Evolutionary conservation across 169 alveolate species (phyloP), one percentile per base, ranked within the genome.

Genomic region (Cryptosporidium ryanae): DNA sequence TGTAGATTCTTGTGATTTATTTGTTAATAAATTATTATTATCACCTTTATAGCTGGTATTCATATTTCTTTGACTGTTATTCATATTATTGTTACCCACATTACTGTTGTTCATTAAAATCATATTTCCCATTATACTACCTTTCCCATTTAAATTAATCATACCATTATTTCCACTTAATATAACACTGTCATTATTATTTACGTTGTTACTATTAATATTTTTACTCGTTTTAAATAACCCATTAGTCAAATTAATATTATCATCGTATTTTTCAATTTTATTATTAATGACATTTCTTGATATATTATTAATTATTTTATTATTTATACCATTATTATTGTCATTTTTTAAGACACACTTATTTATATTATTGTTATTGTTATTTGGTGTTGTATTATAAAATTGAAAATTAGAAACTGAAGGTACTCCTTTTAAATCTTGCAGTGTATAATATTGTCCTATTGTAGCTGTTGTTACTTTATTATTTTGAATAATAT

Each of bases 361-460:
- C 61, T 54, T 23, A 65, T 13, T 13, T 31, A 48, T 38, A 23
- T 25, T 0, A 31, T 38, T 18, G 18, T 15, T 38, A 38, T 38
- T 38, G 8, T 38, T 38, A 10, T 38, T 38, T 38, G 46, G 8
- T 38, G 63, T 21, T 7, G 82, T 18, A 44, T 66, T 66, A 66
- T 66, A 66, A 66, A 66, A 43, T 6, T 32, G 34, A 18, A 66
- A 23, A 2, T 57, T 27, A 10, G 82, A 66, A 18, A 48, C 65
- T n/a, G 61, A 38, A 3, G 25, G 2, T 15, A 66, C 49, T 2
- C 64, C 44, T n/a, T 66, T 66, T 13, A 66, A 43, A 55, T 66
- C 82, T 46, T 34, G 54, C 5, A 66, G 29, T 25, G 82, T 25
- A n/a, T 66, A 66, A 50, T 66, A 66, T n/a, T 38, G 67, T 6